A percentile compares a stretch with the other conserved stretches of the same genome.
Evolutionary conservation across 2,329 filamentous ascomycete species (phyloP).

Genomic region (Fusarium sp.): DNA sequence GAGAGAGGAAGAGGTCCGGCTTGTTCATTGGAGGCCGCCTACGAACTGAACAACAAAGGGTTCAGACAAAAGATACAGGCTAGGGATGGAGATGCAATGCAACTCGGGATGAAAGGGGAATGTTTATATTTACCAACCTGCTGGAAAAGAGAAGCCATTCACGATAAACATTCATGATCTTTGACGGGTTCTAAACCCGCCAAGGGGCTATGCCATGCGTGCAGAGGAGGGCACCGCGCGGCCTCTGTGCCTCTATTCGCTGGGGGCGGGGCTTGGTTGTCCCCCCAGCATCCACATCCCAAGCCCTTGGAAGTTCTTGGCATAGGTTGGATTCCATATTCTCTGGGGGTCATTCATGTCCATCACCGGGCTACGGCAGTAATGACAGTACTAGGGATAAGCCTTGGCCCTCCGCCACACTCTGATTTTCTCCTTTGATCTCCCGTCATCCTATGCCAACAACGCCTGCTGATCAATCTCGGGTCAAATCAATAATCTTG

Average conservation of each 20-base stretch:
- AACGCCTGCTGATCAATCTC: constrained; percentile 16
- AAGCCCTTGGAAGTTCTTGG: constrained; percentile 19
- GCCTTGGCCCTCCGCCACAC: constrained; percentile 32
- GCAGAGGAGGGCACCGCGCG: constrained; percentile 23
- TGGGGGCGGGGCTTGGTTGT: constrained; percentile 31
- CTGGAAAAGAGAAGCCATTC: neutral
- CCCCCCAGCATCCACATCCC: constrained; percentile 31
- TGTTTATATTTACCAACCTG: neutral
- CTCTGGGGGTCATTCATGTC: neutral
- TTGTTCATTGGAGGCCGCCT: constrained; percentile 2
- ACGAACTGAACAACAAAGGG: neutral
- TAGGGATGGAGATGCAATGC: neutral
- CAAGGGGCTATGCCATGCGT: constrained; percentile 25
- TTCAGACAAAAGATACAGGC: neutral
- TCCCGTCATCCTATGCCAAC: constrained; percentile 19
- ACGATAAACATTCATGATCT: neutral
- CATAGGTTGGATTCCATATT: neutral
- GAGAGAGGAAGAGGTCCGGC: neutral
- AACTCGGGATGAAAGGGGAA: neutral
- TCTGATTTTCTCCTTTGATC: constrained; percentile 20
- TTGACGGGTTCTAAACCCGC: neutral
- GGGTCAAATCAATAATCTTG: neutral
- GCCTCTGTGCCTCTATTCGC: constrained; percentile 25
- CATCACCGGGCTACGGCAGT: constrained; percentile 3
- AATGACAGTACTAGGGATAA: neutral